Conservation (phyloP, 108 stramenopile genomes). For the Nitzschia putrida region DNA sequence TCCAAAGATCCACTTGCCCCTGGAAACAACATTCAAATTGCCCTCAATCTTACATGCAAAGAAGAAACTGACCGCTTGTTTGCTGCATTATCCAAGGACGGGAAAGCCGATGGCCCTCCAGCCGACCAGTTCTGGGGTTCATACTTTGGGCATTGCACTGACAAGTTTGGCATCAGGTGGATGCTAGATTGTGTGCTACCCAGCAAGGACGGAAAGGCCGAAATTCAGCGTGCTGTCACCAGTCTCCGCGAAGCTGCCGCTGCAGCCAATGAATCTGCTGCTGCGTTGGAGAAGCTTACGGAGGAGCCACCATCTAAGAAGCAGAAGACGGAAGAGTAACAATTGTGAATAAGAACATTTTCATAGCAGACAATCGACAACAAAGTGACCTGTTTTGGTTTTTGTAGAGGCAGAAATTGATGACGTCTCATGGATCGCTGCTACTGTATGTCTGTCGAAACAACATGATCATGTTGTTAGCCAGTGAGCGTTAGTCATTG, state of each 20-base stretch:
- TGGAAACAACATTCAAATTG: conserved; percentile 17
- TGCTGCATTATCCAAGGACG: conserved; percentile 9
- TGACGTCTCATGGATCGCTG: too few relatives aligned
- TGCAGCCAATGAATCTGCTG: background rate
- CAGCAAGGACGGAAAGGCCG: background rate
- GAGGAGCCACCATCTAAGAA: conserved; percentile 4
- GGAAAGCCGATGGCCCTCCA: background rate
- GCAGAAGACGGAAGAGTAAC: background rate
- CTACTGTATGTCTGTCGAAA: too few relatives aligned
- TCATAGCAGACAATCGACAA: too few relatives aligned
- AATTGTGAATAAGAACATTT: too few relatives aligned
- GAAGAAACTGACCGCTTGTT: conserved; percentile 15
- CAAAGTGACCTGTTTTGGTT: too few relatives aligned
- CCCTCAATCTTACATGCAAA: conserved; percentile 7
- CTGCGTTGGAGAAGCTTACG: background rate
- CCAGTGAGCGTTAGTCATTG: too few relatives aligned
- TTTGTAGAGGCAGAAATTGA: too few relatives aligned
- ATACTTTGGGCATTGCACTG: conserved; percentile 12
- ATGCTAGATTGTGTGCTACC: conserved; percentile 13
- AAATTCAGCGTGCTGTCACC: background rate
- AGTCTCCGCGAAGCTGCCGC: background rate
- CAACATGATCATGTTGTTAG: too few relatives aligned
- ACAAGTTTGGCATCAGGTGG: conserved; percentile 29
- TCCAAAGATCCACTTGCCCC: background rate
- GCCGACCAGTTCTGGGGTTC: conserved; percentile 23